A percentile compares a stretch with the other conserved stretches of the same genome.
Conservation (phyloP, 2,329 filamentous ascomycete species). For the Trichophaea hybrida region DNA sequence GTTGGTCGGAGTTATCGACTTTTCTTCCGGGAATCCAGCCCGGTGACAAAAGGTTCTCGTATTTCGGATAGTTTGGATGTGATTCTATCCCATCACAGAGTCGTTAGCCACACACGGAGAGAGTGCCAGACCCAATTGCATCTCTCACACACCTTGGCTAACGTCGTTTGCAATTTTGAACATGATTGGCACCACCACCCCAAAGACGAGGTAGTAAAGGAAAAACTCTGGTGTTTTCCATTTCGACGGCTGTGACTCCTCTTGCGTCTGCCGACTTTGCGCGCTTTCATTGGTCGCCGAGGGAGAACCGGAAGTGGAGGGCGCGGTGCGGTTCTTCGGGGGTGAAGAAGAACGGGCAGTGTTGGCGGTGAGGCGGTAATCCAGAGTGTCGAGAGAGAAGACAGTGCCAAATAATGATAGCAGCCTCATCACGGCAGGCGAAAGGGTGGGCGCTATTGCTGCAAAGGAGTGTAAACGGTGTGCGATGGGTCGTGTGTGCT, state of each 20-base stretch:
- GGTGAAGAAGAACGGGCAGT: slow-evolving; percentile 43
- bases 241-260: slow-evolving; percentile 46
- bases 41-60: slow-evolving; percentile 51
- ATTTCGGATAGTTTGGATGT: slow-evolving; percentile 68
- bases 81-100: slow-evolving; percentile 41
- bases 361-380: slow-evolving; percentile 56
- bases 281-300: slow-evolving; percentile 31
- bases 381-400: slow-evolving; percentile 52
- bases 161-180: slow-evolving; percentile 79
- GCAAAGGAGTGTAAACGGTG: background rate
- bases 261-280: slow-evolving; percentile 34
- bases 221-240: slow-evolving; percentile 82
- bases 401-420: slow-evolving; percentile 38
- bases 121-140: slow-evolving; percentile 19
- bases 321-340: slow-evolving; percentile 34
- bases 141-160: slow-evolving; percentile 48
- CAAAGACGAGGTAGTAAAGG: slow-evolving; percentile 59
- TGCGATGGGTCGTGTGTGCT: background rate
- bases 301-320: slow-evolving; percentile 28
- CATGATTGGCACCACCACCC: slow-evolving; percentile 62
- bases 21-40: slow-evolving; percentile 90
- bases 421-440: slow-evolving; percentile 21
- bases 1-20: slow-evolving; percentile 80
- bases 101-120: slow-evolving; percentile 15
- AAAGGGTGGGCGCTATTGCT: background rate